A percentile compares a stretch with the other conserved stretches of the same genome.
phyloP scores from a whole-genome alignment of 768 basidiomycete genomes.

The Termitomyces sp. region DNA sequence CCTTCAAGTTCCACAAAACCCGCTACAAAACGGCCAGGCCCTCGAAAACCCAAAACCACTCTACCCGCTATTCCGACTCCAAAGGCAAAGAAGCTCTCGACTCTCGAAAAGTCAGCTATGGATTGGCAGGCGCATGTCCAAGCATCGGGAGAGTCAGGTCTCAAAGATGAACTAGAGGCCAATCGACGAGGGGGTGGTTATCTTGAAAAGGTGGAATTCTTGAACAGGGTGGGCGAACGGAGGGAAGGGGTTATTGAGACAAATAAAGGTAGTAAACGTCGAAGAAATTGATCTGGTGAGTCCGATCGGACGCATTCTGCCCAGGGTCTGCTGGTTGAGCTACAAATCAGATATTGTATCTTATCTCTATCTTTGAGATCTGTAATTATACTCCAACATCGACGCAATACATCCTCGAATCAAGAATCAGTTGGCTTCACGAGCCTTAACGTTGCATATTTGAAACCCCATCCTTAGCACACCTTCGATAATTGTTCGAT shows the following conservation, averaged over 20 bases:
- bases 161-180: conserved; percentile 72
- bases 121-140: conserved; percentile 77
- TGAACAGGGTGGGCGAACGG: conserved; percentile 71
- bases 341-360: not conserved
- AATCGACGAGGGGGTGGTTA: conserved; percentile 77
- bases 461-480: not conserved
- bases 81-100: conserved; percentile 77
- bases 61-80: conserved; percentile 54
- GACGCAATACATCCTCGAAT: not conserved
- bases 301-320: not conserved
- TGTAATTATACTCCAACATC: not conserved
- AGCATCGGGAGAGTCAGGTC: conserved; percentile 34
- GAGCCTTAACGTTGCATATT: not conserved
- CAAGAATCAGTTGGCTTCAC: not conserved
- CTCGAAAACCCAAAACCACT: conserved; percentile 62
- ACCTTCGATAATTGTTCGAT: not conserved
- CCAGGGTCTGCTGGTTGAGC: no score
- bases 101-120: conserved; percentile 83
- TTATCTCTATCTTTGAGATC: not conserved
- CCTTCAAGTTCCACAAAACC: conserved; percentile 23
- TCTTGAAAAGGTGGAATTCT: conserved; percentile 82
- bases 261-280: conserved; percentile 54
- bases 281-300: conserved; percentile 23
- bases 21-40: conserved; percentile 50
- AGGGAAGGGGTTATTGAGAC: conserved; percentile 65